These are phyloP conservation scores for Sclerotinia borealis DNA, from an alignment of 2,329 filamentous ascomycete species.

Conservation along the genomic window DNA sequence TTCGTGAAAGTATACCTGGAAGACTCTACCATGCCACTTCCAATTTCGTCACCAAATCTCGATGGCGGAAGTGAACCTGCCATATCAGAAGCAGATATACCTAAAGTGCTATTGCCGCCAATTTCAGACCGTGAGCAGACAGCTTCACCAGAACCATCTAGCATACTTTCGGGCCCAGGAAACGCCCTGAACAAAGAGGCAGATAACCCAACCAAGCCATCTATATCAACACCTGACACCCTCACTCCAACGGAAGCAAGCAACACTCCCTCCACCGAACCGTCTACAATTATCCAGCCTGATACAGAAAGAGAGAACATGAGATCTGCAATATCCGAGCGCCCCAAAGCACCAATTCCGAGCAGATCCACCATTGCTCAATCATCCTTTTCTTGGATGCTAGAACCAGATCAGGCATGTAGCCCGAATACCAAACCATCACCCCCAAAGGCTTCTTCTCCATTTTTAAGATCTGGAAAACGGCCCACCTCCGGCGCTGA, in stretches of 20 bases:
- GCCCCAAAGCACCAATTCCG: slow-evolving; percentile 42
- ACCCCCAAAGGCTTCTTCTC: slow-evolving; percentile 26
- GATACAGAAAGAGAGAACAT: neutral
- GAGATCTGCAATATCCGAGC: slow-evolving; percentile 9
- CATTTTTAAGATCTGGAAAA: slow-evolving; percentile 28
- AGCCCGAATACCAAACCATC: slow-evolving; percentile 18
- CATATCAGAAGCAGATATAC: slow-evolving; percentile 5
- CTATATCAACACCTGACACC: neutral
- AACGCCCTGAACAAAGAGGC: neutral
- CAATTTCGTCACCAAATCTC: slow-evolving; percentile 20
- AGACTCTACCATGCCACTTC: slow-evolving; percentile 49
- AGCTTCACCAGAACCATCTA: neutral
- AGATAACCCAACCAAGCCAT: neutral
- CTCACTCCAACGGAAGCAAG: neutral
- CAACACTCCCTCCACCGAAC: neutral
- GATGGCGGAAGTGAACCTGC: neutral
- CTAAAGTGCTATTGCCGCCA: slow-evolving; percentile 7
- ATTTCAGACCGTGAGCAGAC: neutral
- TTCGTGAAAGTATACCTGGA: slow-evolving; percentile 58
- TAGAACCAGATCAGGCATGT: slow-evolving; percentile 42
- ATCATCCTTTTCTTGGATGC: slow-evolving; percentile 76
- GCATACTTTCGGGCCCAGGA: neutral
- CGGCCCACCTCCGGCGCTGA: slow-evolving; percentile 23
- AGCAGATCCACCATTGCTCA: slow-evolving; percentile 63
- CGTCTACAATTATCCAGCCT: neutral